These are phyloP conservation scores for Cetradonia linearis DNA, from an alignment of 495 filamentous ascomycete species.

Conservation along the genomic window DNA sequence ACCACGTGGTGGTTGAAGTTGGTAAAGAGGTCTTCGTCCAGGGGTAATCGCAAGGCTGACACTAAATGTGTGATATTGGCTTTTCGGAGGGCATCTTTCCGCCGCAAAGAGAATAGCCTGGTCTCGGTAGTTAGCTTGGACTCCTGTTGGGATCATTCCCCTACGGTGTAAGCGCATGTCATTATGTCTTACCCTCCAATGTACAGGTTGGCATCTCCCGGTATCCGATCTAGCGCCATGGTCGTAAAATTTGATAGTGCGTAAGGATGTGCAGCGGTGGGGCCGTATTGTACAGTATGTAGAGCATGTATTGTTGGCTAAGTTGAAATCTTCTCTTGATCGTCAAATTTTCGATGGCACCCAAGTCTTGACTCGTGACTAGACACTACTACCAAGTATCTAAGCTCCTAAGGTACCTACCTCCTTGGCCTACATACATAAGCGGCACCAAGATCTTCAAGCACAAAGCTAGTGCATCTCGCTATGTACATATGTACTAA, in stretches of 20 bases:
- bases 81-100: conserved; percentile 52
- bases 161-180: background rate
- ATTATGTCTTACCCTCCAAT: conserved; percentile 67
- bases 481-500: background rate
- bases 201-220: conserved; percentile 64
- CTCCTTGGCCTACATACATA: background rate
- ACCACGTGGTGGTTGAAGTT: conserved; percentile 62
- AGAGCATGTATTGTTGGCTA: background rate
- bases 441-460: background rate
- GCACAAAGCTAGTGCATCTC: conserved; percentile 1
- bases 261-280: background rate
- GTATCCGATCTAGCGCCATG: conserved; percentile 45
- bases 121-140: conserved; percentile 8
- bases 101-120: conserved; percentile 62
- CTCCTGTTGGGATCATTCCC: conserved; percentile 1
- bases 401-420: no score
- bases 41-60: conserved; percentile 60
- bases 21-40: conserved; percentile 43
- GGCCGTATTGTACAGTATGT: background rate
- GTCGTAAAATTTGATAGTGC: background rate
- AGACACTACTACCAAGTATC: no score
- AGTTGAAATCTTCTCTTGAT: background rate
- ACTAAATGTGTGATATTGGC: conserved; percentile 82
- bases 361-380: background rate
- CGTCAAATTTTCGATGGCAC: background rate